Base-by-base conservation (phyloP, 192 early-diverging fungal species). In the Martensiomyces pterosporus region DNA sequence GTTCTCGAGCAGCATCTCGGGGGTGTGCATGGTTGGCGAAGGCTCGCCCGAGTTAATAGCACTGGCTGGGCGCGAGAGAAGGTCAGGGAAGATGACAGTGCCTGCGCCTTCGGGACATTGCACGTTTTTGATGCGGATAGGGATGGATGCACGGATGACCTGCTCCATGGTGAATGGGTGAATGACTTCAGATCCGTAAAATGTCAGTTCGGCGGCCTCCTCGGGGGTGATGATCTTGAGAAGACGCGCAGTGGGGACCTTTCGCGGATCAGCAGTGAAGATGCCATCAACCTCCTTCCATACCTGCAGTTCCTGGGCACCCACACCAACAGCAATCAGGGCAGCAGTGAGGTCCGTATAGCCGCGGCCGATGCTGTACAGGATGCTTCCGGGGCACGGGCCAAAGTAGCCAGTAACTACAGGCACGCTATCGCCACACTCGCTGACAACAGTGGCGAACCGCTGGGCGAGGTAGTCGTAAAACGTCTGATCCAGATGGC, bases 211-310 rank as follows among this genome's bases (percentile, higher is more conserved):
- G 14, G 96, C 83, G 4, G 96, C 96, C 57, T 99, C 96, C 59
- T 97, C 96, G 18, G 96, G 96, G 13, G 93, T 90, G 73, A 99
- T 99, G 48, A 90, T 84, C 19, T 85, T 80, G 33, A 99, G 81
- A 39, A 94, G 69, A 16, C 86, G 77, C 2, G 96, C 96, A 14
- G 76, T 53, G 18, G 83, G 86, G 17, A 90, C 96, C 61, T 99
- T 99, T 48, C 96, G 90, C 9, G 96, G 96, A 57, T 99, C 96
- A 4, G 94, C 96, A 0, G 94, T 99, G 59, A 96, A 99, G 52
- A 99, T 99, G 39, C 96, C 96, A 49, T 99, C 96, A 7, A 99
- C 96, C 54, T 99, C 96, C 64, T 99, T 99, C 93, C 93, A 99
- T 10, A 99, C 89, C 64, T 99, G 96, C 51, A 99, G 80, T 52